Evolutionary conservation across 164 flowering plant genomes (phyloP).

Genomic region (Euptelea pleiosperma): DNA sequence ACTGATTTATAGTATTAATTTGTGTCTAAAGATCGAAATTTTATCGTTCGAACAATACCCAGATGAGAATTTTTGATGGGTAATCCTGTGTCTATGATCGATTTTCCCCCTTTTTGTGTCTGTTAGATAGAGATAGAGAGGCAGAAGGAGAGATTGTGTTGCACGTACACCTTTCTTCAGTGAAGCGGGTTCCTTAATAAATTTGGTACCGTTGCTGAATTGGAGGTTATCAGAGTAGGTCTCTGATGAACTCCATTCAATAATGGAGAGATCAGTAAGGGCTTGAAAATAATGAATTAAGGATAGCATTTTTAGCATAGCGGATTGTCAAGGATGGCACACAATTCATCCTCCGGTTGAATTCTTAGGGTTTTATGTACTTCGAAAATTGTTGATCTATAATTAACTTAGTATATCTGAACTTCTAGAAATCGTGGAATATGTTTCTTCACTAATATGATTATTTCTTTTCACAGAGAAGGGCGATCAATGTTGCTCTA

Average conservation of each 20-base stretch:
- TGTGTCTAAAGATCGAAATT: background rate
- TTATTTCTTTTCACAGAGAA: constrained; percentile 26
- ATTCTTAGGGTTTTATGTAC: background rate
- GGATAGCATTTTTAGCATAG: too few species aligned
- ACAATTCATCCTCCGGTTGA: too few species aligned
- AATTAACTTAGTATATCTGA: background rate
- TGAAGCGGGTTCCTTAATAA: too few species aligned
- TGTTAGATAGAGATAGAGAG: too few species aligned
- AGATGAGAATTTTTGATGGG: background rate
- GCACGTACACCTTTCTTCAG: too few species aligned
- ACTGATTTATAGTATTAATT: constrained; percentile 4
- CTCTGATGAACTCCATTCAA: too few species aligned
- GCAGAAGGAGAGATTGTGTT: too few species aligned
- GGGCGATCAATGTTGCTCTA: constrained; percentile 53
- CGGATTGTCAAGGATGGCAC: too few species aligned
- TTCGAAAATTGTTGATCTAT: background rate
- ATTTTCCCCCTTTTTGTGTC: background rate
- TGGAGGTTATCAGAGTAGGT: too few species aligned
- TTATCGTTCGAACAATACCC: background rate
- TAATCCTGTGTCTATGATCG: background rate
- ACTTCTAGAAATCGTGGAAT: background rate
- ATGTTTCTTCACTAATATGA: constrained; percentile 3
- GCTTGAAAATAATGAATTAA: too few species aligned
- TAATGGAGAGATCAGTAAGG: too few species aligned
- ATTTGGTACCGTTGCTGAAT: too few species aligned